phyloP scores from a whole-genome alignment of 2,329 filamentous ascomycete genomes.

The Coccinonectria pachysandricola region DNA sequence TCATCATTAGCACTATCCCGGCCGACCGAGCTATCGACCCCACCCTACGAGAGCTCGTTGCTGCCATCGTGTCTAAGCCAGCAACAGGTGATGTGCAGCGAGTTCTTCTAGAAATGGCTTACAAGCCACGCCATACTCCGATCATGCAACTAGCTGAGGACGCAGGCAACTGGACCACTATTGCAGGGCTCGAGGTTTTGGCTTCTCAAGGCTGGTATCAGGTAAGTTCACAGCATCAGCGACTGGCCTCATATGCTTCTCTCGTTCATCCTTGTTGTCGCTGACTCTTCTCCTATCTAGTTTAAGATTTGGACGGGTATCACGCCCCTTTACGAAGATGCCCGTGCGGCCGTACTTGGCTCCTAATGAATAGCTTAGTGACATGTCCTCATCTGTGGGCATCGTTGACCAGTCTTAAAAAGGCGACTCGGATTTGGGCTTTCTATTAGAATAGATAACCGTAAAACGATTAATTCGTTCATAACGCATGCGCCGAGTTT shows the following conservation, averaged over 20 bases:
- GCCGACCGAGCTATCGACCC: slow-evolving; percentile 75
- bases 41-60: slow-evolving; percentile 55
- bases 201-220: slow-evolving; percentile 85
- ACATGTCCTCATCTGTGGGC: slow-evolving; percentile 2
- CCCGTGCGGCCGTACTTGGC: slow-evolving; percentile 49
- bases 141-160: slow-evolving; percentile 75
- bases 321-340: slow-evolving; percentile 59
- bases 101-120: slow-evolving; percentile 88
- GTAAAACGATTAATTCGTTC: no score
- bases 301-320: slow-evolving; percentile 82
- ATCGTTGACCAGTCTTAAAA: no score
- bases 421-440: no score
- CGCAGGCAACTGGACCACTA: slow-evolving; percentile 63
- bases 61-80: slow-evolving; percentile 36
- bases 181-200: slow-evolving; percentile 81
- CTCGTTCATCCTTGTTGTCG: no score
- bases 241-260: no score
- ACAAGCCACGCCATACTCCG: slow-evolving; percentile 75
- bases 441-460: no score
- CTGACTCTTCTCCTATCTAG: no score
- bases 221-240: slow-evolving; percentile 50
- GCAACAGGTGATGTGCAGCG: slow-evolving; percentile 30
- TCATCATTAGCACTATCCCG: slow-evolving; percentile 84
- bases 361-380: slow-evolving; percentile 4
- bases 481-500: no score